These are phyloP conservation scores for Lachnellula subtilissima DNA, from an alignment of 2,329 filamentous ascomycete genomes.

Conservation along the genomic window DNA sequence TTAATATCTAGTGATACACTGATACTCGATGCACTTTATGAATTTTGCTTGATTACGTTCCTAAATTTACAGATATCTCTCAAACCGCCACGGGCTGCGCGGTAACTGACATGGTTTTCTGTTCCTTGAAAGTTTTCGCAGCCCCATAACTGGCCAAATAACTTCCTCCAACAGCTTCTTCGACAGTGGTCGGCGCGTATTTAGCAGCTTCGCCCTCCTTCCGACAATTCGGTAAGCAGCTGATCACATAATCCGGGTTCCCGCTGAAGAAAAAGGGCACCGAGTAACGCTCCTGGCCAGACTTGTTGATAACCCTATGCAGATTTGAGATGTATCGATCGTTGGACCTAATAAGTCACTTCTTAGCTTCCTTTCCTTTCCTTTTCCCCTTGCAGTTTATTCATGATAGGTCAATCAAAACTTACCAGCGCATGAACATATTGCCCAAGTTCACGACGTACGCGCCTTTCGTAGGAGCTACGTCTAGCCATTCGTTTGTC, in stretches of 20 bases:
- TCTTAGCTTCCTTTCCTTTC: too few species aligned
- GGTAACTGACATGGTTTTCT: conserved; percentile 7
- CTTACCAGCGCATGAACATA: conserved; percentile 39
- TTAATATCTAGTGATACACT: background rate
- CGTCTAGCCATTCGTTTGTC: conserved; percentile 35
- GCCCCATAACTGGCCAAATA: conserved; percentile 40
- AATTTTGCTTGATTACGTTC: background rate
- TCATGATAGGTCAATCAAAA: conserved; percentile 44
- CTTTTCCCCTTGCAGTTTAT: conserved; percentile 11
- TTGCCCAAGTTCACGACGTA: conserved; percentile 47
- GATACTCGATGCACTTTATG: background rate
- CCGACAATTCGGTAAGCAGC: conserved; percentile 39
- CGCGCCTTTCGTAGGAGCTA: conserved; percentile 38
- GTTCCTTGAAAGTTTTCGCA: conserved; percentile 38
- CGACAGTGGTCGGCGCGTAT: conserved; percentile 39
- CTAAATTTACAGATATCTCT: background rate
- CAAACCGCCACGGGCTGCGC: conserved; percentile 1
- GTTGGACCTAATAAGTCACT: too few species aligned
- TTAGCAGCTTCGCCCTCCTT: conserved; percentile 34
- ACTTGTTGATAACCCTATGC: too few species aligned
- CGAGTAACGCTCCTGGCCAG: too few species aligned
- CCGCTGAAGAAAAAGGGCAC: conserved; percentile 25
- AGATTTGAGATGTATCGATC: too few species aligned
- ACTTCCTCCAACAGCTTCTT: conserved; percentile 36
- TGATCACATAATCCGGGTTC: conserved; percentile 42